A percentile compares a stretch with the other conserved stretches of the same genome.
Evolutionary conservation across 768 basidiomycete species (phyloP).

Genomic region (Lyophyllum atratum): DNA sequence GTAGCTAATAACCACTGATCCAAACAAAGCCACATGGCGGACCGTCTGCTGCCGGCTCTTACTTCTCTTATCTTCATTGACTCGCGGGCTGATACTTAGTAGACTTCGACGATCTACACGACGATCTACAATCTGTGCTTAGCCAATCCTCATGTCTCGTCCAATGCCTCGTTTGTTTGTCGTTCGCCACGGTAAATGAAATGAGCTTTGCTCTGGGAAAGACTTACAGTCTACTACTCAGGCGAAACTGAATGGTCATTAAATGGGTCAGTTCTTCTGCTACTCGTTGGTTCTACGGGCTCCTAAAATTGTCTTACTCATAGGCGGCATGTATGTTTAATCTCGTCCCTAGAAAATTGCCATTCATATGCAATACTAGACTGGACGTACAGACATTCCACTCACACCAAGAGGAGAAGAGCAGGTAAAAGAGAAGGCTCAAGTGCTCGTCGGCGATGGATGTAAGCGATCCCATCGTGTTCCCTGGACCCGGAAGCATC

Average conservation of each 20-base stretch:
- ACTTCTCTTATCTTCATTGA: no score
- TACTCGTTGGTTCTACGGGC: neutral
- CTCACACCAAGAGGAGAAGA: conserved; percentile 76
- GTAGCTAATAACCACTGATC: neutral
- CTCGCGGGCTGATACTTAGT: no score
- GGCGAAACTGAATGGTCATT: conserved; percentile 95
- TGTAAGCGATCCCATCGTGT: conserved; percentile 48
- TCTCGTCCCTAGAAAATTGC: neutral
- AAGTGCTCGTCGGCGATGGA: conserved; percentile 71
- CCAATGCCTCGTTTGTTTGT: conserved; percentile 78
- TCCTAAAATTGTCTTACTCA: conserved; percentile 10
- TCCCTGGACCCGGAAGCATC: neutral
- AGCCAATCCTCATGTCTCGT: conserved; percentile 38
- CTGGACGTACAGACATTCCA: conserved; percentile 86
- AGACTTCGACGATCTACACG: no score
- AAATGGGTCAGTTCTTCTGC: conserved; percentile 59
- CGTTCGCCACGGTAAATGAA: conserved; percentile 67
- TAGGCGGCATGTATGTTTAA: conserved; percentile 63
- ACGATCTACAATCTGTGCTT: neutral
- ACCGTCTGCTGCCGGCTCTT: no score
- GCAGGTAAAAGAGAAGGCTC: conserved; percentile 65
- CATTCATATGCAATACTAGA: conserved; percentile 45
- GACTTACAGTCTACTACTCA: conserved; percentile 25
- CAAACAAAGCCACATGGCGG: neutral
- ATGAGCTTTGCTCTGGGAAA: neutral